Percentiles rank a stretch among this genome's conserved stretches.
phyloP scores from a whole-genome alignment of 163 green algal species.

The Coccomyxa subellipsoidea region DNA sequence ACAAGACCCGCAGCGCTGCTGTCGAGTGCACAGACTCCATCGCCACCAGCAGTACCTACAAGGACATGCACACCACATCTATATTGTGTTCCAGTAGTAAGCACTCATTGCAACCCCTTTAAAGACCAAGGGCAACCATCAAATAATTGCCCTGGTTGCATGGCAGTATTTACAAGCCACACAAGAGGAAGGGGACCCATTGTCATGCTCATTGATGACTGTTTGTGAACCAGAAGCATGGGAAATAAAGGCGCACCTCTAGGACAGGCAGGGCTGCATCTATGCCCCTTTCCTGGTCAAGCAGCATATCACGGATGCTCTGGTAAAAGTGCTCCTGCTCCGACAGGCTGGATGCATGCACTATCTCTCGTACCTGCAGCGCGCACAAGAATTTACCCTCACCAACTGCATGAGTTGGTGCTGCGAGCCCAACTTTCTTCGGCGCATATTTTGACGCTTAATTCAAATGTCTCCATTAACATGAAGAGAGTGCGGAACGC shows the following conservation, averaged over 20 bases:
- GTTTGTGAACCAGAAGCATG: too few species aligned
- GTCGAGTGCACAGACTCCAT: background rate
- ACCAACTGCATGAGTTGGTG: too few species aligned
- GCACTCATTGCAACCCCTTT: background rate
- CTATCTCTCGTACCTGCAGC: background rate
- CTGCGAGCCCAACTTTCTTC: too few species aligned
- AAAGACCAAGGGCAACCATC: too few species aligned
- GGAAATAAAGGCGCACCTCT: background rate
- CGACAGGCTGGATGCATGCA: background rate
- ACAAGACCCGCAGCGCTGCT: background rate
- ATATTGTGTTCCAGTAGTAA: background rate
- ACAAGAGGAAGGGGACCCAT: too few species aligned
- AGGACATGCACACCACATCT: background rate
- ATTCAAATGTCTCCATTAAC: too few species aligned
- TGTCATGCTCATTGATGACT: too few species aligned
- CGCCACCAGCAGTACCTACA: background rate
- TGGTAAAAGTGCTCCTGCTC: background rate
- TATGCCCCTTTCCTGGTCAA: background rate
- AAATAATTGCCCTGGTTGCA: too few species aligned
- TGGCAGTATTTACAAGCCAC: too few species aligned
- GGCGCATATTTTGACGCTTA: too few species aligned
- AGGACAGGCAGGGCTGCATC: slow-evolving; percentile 9
- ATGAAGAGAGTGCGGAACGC: background rate
- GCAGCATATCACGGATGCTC: background rate
- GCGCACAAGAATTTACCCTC: too few species aligned